Base-by-base conservation (phyloP, 2,329 filamentous ascomycete species). In the Trichoderma atrobrunneum region DNA sequence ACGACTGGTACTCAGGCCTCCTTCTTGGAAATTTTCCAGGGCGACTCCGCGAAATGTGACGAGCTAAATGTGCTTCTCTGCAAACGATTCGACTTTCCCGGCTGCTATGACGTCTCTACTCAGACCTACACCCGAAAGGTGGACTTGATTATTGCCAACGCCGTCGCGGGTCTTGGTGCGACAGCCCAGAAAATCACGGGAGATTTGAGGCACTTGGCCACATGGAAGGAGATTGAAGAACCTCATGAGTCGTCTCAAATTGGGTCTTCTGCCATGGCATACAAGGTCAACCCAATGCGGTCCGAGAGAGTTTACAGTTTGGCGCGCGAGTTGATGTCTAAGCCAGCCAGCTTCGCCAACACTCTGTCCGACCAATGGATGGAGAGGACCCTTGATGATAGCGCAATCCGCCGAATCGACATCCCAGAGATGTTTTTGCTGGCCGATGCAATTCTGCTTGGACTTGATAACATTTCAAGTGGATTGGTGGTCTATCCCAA, bases 141-240 rank as follows among this genome's bases (percentile, higher is more conserved):
- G 67, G 94, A 97, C 79, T 85, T 93, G 51, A 86, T 90, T 70
- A 86, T 97, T 16, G 88, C 91, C 76, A 94, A 96, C 78, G 93
- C 92, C 7, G 84, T 97, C 24, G 87, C 88, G 34, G 93, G 90
- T 1, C 90, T 97, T 62, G 94, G 93, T 34, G 88, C 93, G n/a
- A 94, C 93, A 0, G 93, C 89, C 0, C 78, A 79, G 78, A 88
- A 91, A 72, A 95, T 97, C 73, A 88, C 89, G 43, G 87, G 87
- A 63, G 92, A 95, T 77, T 92, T 96, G 74, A 86, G 93, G 60
- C 93, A 78, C 84, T 95, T 57, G 91, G 91, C 4, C 86, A 88
- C 76, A 87, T 90, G 43, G 82, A 97, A 97, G 85, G 93, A 97
- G 81, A 85, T 96, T 69, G 94, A 97, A 78, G 93, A 95, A 51